These are phyloP conservation scores for Botrytis paeoniae DNA, from an alignment of 2,329 filamentous ascomycete genomes.

Conservation along the genomic window DNA sequence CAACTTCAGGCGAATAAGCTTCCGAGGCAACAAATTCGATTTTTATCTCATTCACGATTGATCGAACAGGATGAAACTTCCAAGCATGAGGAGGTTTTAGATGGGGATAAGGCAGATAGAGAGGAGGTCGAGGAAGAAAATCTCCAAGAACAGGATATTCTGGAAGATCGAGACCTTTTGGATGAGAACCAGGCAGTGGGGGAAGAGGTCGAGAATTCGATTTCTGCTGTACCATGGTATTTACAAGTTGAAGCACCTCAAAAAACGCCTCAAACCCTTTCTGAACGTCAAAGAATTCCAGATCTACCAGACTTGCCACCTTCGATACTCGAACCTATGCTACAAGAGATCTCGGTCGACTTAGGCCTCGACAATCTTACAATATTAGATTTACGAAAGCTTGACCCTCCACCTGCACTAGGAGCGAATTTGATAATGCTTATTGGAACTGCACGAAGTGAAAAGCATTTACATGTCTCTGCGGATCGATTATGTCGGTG, in stretches of 20 bases:
- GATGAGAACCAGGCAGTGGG: constrained; percentile 21
- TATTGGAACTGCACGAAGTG: constrained; percentile 83
- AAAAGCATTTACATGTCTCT: constrained; percentile 88
- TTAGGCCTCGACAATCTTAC: constrained; percentile 80
- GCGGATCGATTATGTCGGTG: constrained; percentile 87
- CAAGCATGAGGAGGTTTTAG: background rate
- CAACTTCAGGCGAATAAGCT: background rate
- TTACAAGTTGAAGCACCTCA: constrained; percentile 63
- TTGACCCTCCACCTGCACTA: constrained; percentile 84
- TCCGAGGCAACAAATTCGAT: constrained; percentile 19
- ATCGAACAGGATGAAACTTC: constrained; percentile 5
- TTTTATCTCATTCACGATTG: constrained; percentile 22
- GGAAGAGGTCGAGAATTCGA: constrained; percentile 24
- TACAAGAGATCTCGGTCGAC: constrained; percentile 78
- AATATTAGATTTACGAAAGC: constrained; percentile 75
- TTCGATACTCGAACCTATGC: constrained; percentile 64
- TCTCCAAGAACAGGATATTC: background rate
- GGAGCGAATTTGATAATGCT: constrained; percentile 91
- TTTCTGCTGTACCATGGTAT: constrained; percentile 71
- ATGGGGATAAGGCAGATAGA: background rate
- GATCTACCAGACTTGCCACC: constrained; percentile 60
- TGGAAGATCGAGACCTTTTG: background rate
- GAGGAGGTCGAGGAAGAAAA: constrained; percentile 8
- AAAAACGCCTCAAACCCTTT: constrained; percentile 41
- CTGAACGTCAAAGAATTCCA: constrained; percentile 56